phyloP scores from a whole-genome alignment of 179 eudicot genomes.

The Carnegiea gigantea region DNA sequence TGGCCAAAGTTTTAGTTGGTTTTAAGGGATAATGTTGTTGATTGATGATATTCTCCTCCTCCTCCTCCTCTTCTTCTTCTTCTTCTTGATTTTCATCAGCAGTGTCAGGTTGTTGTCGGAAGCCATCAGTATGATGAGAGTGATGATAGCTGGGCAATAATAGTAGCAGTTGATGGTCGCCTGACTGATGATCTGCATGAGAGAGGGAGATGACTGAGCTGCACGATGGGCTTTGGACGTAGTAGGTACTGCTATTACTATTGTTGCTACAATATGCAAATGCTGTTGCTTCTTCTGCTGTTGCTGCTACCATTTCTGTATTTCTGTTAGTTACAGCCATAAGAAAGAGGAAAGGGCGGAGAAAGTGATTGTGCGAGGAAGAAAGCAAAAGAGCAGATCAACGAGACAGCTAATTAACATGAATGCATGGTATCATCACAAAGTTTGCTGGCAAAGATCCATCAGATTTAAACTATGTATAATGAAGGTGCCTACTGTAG shows the following conservation, averaged over 20 bases:
- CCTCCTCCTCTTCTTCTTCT: background rate
- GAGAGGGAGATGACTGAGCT: conserved; percentile 35
- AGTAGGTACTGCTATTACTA: conserved; percentile 45
- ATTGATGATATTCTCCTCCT: background rate
- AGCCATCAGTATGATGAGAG: background rate
- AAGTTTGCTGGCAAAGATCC: no score
- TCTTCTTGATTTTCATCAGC: background rate
- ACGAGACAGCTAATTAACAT: no score
- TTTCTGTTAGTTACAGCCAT: no score
- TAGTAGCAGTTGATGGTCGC: conserved; percentile 1
- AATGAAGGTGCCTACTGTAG: no score
- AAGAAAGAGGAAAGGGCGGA: background rate
- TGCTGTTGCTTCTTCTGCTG: conserved; percentile 53
- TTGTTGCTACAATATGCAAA: conserved; percentile 12
- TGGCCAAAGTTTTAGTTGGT: background rate
- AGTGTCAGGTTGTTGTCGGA: background rate
- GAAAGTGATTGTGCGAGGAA: no score
- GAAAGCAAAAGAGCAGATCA: no score
- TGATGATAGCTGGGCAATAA: conserved; percentile 18
- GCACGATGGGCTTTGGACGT: conserved; percentile 69
- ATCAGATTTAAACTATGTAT: no score
- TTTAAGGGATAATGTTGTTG: background rate
- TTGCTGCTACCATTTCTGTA: conserved; percentile 38
- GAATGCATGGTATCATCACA: no score
- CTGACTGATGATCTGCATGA: conserved; percentile 1